Evolutionary conservation across 1,139 yeast genomes (phyloP), one percentile per base, ranked within the genome.

Genomic region (Hanseniaspora uvarum): DNA sequence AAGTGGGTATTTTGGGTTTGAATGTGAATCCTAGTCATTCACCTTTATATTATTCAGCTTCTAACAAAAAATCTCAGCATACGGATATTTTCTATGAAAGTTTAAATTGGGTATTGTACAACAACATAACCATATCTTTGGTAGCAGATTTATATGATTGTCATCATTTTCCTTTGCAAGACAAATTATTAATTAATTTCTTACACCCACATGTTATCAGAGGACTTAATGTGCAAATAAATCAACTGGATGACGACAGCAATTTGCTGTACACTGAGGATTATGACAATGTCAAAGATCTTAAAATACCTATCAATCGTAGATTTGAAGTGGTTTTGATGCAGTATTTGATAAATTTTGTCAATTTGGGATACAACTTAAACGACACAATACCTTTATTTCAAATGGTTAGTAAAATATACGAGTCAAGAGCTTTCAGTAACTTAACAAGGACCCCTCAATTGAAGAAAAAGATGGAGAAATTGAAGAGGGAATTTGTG

Each of bases 381-480:
- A 34, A 57, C 2, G 59, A 64, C 16, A 64, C 65, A 33, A 60
- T 63, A 14, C 62, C 67, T 3, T 57, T 67, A 26, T 40, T 66
- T 24, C 63, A 63, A 52, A 52, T 43, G 63, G 39, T 54, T 63
- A 10, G 59, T 64, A 41, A 68, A 68, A 5, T 65, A 61, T 57
- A 66, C 61, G 54, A 66, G 14, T 67, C 70, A 2, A 59, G 70
- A 47, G 65, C 69, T 1, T 66, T 63, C 52, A 66, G 65, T 54
- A 61, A 60, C 34, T 60, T 63, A 38, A 67, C 69, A 1, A 48
- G 63, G 16, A 61, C 69, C 3, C 52, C 65, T 16, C 60, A 59
- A n/a, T 43, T 65, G 14, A 63, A 58, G 43, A 67, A 65, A 40
- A 65, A 63, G 47, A 48, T 56, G 16, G 62, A 59, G 44, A 55